phyloP scores from a whole-genome alignment of 345 rosid species.

The Angophora floribunda region DNA sequence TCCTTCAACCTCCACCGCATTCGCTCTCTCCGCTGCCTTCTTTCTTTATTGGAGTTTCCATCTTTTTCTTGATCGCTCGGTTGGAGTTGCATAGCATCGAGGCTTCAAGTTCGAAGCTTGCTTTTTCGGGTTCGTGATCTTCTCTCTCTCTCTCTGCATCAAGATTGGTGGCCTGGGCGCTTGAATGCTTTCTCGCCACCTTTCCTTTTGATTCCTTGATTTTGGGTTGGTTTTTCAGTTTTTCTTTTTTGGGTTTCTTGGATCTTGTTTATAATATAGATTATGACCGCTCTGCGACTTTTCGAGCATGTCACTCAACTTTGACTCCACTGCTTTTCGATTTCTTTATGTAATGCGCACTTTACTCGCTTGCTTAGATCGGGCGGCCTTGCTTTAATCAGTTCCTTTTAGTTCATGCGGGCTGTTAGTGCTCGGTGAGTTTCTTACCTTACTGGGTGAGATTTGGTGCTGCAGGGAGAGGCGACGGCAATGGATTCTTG shows the following conservation, averaged over 20 bases:
- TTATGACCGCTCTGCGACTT: neutral
- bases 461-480: neutral
- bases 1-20: neutral
- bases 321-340: constrained; percentile 2
- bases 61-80: neutral
- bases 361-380: constrained; percentile 37
- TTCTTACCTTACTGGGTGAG: neutral
- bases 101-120: neutral
- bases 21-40: neutral
- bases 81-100: neutral
- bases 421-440: neutral
- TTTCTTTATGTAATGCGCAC: constrained; percentile 33
- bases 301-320: constrained; percentile 11
- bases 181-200: neutral
- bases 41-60: neutral
- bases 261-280: constrained; percentile 1
- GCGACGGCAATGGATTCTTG: constrained; percentile 53
- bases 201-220: neutral
- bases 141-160: neutral
- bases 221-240: neutral
- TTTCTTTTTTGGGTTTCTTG: constrained; percentile 16
- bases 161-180: constrained; percentile 4
- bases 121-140: neutral
- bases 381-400: neutral
- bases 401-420: neutral